A percentile compares a stretch with the other conserved stretches of the same genome.
Conservation (phyloP, 257 asterid species). For the Plantago major region DNA sequence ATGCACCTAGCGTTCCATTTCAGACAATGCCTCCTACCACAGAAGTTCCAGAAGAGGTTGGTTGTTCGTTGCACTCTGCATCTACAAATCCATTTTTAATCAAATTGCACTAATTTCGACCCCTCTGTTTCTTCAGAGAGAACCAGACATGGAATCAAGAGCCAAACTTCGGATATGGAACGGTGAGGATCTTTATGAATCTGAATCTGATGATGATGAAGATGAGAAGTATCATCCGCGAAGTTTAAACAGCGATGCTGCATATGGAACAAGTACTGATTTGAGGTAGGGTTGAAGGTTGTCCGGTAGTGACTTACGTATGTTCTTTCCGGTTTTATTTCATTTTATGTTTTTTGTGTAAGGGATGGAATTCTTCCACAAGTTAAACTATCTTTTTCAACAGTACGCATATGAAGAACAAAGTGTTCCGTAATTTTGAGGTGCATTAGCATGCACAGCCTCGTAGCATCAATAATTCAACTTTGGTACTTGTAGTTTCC, state of each 20-base stretch:
- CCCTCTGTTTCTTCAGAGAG: slow-evolving; percentile 40
- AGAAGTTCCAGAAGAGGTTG: slow-evolving; percentile 76
- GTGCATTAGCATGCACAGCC: too few relatives aligned
- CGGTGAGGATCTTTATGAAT: slow-evolving; percentile 40
- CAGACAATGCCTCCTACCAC: slow-evolving; percentile 59
- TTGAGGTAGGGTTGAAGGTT: slow-evolving; percentile 39
- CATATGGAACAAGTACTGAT: slow-evolving; percentile 30
- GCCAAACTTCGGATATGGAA: slow-evolving; percentile 88
- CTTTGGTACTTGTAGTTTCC: too few relatives aligned
- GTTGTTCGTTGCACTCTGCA: slow-evolving; percentile 4
- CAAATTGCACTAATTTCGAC: slow-evolving; percentile 21
- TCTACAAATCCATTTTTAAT: neutral
- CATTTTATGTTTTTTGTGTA: too few relatives aligned
- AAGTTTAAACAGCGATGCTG: slow-evolving; percentile 37
- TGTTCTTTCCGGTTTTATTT: too few relatives aligned
- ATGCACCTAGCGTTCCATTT: slow-evolving; percentile 82
- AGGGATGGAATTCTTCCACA: too few relatives aligned
- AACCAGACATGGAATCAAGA: slow-evolving; percentile 70
- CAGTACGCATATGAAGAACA: too few relatives aligned
- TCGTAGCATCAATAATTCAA: too few relatives aligned
- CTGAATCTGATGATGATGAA: slow-evolving; percentile 70
- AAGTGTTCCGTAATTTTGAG: too few relatives aligned
- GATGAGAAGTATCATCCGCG: slow-evolving; percentile 40
- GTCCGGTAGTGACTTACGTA: neutral
- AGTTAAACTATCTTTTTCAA: too few relatives aligned